A percentile compares a stretch with the other conserved stretches of the same genome.
These are phyloP conservation scores for Geranium incanum DNA, from an alignment of 441 rosid genomes.

Conservation along the genomic window DNA sequence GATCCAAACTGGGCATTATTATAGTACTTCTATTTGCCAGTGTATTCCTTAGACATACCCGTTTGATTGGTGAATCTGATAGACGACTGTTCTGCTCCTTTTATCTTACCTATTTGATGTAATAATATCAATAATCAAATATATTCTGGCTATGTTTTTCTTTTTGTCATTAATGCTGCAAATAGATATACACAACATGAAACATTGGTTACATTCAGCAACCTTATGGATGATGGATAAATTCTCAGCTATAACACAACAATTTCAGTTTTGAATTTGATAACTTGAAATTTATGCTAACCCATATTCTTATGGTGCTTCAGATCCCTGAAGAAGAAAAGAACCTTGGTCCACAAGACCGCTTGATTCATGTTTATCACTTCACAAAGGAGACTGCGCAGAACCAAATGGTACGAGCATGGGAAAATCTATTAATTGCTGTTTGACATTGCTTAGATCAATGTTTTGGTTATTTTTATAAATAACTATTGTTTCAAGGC, in stretches of 20 bases:
- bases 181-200: neutral
- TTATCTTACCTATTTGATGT: conserved; percentile 1
- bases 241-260: neutral
- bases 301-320: conserved; percentile 16
- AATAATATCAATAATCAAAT: neutral
- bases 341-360: conserved; percentile 72
- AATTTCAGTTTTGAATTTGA: conserved; percentile 5
- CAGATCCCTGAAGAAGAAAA: conserved; percentile 98
- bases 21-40: neutral
- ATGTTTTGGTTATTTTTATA: conserved; percentile 9
- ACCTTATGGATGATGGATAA: neutral
- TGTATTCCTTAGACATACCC: neutral
- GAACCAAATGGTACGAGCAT: conserved; percentile 53
- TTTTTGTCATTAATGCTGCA: neutral
- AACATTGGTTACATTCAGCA: neutral
- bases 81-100: neutral
- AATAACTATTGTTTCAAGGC: neutral
- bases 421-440: conserved; percentile 10
- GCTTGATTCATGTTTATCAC: conserved; percentile 90
- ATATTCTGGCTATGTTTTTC: neutral
- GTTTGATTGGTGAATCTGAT: neutral
- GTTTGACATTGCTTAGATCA: conserved; percentile 4
- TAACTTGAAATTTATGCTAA: conserved; percentile 8
- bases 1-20: neutral
- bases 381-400: conserved; percentile 72